Base-by-base conservation (phyloP, 2,329 filamentous ascomycete genomes). In the Monosporascus sp. region DNA sequence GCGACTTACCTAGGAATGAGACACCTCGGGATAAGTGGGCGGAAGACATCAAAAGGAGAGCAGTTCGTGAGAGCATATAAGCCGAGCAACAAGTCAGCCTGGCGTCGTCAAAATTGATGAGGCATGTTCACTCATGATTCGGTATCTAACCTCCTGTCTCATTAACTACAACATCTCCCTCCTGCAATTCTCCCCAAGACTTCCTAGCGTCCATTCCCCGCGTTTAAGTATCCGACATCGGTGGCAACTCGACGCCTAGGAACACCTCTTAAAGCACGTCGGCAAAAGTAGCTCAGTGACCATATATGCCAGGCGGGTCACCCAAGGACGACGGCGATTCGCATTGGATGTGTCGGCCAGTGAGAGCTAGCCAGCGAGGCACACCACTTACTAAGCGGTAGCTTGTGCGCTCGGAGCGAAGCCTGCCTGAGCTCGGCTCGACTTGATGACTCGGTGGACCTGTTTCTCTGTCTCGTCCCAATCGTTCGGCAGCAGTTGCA, bases 401-500 rank as follows among this genome's bases (percentile, higher is more conserved):
- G 50, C 26, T 35, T 55, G 59, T 31, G 58, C 61, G 45, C 61
- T 63, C 15, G 78, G 78, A 2, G 74, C 77, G 58, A 78, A 79
- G 48, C 72, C 74, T 20, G 81, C 77, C 66, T 82, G 79, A 24
- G 82, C 81, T 60, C 82, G 75, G 62, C 79, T 84, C 57, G 81
- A 84, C 75, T 90, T 91, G 77, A 93, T 90, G 51, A 92, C 86
- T 51, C 80, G 80, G 72, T 95, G 90, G 54, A 97, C 88, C 59
- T 85, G 82, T 47, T 85, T 81, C 74, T 97, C 93, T 1, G 94
- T 91, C 54, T 84, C 78, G 65, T 97, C 94, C 92, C 93, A 97
- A 68, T 99, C 91, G 26, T 86, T 81, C 3, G 89, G 90, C 59
- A 91, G 85, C 48, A 99, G 82, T 60, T 87, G 86, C 47, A 90